Percentiles rank a stretch among this genome's conserved stretches.
Conservation (phyloP, 306 rosid genomes). For the Bauhinia variegata region DNA sequence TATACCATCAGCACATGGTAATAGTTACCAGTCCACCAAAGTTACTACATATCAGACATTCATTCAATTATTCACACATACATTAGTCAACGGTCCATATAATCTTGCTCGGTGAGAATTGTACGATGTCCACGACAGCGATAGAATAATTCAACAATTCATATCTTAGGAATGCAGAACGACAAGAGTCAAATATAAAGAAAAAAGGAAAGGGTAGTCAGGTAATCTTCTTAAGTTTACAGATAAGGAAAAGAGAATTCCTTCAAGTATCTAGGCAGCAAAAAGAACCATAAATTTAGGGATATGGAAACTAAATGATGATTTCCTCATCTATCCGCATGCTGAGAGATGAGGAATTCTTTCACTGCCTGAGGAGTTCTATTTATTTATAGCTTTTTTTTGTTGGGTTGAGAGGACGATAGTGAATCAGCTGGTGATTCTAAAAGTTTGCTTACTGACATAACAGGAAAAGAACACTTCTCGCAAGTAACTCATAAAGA, state of each 20-base stretch:
- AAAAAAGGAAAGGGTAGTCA: conserved; percentile 24
- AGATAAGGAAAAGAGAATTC: conserved; percentile 38
- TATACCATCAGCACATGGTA: not conserved
- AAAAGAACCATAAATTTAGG: conserved; percentile 35
- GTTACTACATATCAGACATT: not conserved
- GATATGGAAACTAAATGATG: conserved; percentile 34
- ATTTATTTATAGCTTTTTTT: conserved; percentile 26
- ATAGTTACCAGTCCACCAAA: not conserved
- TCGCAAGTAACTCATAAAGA: conserved; percentile 38
- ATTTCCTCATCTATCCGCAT: conserved; percentile 35
- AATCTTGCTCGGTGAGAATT: too few species aligned
- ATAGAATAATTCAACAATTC: too few species aligned
- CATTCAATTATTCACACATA: conserved; percentile 38
- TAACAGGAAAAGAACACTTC: conserved; percentile 26
- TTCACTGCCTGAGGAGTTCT: conserved; percentile 32
- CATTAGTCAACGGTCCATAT: conserved; percentile 30
- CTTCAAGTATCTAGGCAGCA: conserved; percentile 34
- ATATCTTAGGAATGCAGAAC: conserved; percentile 12
- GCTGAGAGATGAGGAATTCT: conserved; percentile 6
- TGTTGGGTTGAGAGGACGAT: not conserved
- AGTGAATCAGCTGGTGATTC: conserved; percentile 17
- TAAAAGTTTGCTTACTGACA: conserved; percentile 12
- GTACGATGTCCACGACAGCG: too few species aligned
- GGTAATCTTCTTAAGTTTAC: conserved; percentile 31
- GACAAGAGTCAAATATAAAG: conserved; percentile 16